Evolutionary conservation across 2,329 filamentous ascomycete species (phyloP).

Genomic region (Didymella arachidicola): DNA sequence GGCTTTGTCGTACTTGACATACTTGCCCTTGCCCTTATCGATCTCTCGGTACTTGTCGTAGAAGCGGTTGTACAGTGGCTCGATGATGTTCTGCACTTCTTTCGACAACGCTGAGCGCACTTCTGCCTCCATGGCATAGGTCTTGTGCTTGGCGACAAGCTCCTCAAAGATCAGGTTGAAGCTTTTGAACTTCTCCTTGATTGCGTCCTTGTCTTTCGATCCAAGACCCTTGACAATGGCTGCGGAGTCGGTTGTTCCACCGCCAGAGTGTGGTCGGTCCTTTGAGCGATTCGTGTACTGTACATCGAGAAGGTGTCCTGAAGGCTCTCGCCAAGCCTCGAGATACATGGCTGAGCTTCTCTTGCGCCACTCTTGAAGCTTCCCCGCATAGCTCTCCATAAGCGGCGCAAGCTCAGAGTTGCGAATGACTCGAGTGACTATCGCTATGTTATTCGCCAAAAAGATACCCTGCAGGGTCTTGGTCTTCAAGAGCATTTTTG

Average conservation of each 20-base stretch:
- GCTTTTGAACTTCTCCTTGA: conserved; percentile 92
- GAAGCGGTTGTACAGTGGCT: conserved; percentile 92
- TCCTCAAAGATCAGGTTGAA: conserved; percentile 95
- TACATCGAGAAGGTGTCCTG: conserved; percentile 82
- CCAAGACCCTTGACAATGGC: conserved; percentile 83
- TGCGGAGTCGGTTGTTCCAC: conserved; percentile 70
- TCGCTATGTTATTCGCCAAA: conserved; percentile 83
- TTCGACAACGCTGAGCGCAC: conserved; percentile 80
- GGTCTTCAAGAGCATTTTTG: conserved; percentile 71
- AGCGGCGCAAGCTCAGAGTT: conserved; percentile 79
- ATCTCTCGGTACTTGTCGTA: conserved; percentile 98
- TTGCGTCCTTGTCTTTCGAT: conserved; percentile 92
- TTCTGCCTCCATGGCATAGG: conserved; percentile 87
- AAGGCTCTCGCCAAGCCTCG: conserved; percentile 87
- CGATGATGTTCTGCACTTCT: conserved; percentile 89
- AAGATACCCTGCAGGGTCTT: conserved; percentile 87
- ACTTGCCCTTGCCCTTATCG: conserved; percentile 97
- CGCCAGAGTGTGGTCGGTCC: conserved; percentile 70
- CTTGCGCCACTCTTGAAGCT: conserved; percentile 86
- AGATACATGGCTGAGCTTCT: conserved; percentile 82
- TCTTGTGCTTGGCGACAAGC: conserved; percentile 81
- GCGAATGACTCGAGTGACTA: conserved; percentile 84
- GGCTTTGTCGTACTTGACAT: conserved; percentile 95
- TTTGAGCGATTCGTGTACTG: conserved; percentile 81
- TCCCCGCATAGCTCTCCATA: conserved; percentile 68